Evolutionary conservation across 1,284 basidiomycete genomes (phyloP), one percentile per base, ranked within the genome.

Genomic region (Serendipita sp.): DNA sequence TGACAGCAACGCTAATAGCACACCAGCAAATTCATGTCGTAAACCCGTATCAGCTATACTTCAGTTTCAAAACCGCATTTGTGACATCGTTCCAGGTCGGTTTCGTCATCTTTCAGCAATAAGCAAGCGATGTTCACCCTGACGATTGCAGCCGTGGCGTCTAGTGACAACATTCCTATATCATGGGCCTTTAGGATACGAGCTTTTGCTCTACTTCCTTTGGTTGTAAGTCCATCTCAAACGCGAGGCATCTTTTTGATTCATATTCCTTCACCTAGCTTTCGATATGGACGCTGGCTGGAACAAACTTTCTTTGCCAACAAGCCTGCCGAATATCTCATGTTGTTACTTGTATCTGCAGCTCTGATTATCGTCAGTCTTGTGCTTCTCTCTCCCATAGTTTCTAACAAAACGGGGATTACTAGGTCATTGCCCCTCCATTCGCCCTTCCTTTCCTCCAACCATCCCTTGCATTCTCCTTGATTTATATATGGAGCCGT

Each of bases 281-380:
- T 58, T 34, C 53, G 53, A n/a, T 58, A 58, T 34, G 53, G 53
- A 10, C 53, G 53, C 17, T 58, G 53, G 53, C 53, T 58, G 22
- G 53, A 58, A n/a, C 53, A 58, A 34, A 58, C 53, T 10, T 58
- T 58, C 32, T 58, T 58, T 32, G 53, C 53, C 17, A 58, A 58
- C 32, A 58, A 58, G 29, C 53, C 53, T n/a, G 53, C 53, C 17
- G 53, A 58, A 34, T 58, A 58, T 32, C 34, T 58, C n/a, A 58
- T 58, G 53, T 17, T 58, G 10, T 34, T 58, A 26, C 2, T 58
- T 29, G 53, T 58, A 4, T 58, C 53, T 0, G 53, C 53, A 10
- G 17, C 32, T 8, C 53, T 58, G 8, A 58, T 58, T 58, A 35
- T 58, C 6, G 53, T 58, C 15, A 53, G 49, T 53, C 12, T 49